Percentiles rank a stretch among this genome's conserved stretches.
Conservation (phyloP, 805 yeast species). For the Starmerella stellata region DNA sequence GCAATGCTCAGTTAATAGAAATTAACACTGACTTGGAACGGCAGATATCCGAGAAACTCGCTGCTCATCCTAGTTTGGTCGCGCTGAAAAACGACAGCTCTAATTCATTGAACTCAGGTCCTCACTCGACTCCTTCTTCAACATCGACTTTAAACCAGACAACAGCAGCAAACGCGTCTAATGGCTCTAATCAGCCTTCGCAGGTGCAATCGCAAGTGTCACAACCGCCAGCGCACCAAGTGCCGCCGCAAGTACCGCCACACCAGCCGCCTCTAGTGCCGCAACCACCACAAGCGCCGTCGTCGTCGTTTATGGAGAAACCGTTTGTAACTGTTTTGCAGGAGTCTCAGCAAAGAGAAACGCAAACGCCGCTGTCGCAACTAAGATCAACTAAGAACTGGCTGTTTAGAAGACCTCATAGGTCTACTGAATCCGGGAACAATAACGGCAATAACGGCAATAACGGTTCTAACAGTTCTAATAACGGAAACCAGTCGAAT, state of each 20-base stretch:
- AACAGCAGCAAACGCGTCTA: too few relatives aligned
- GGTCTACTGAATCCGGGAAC: conserved; percentile 1
- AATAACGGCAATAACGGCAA: not conserved
- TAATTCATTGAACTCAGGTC: too few relatives aligned
- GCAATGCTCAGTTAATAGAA: conserved; percentile 24
- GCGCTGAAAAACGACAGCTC: too few relatives aligned
- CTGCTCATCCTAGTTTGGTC: conserved; percentile 7
- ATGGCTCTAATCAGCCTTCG: too few relatives aligned
- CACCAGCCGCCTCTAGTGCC: not conserved
- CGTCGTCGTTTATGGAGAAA: not conserved
- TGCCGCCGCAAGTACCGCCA: conserved; percentile 6
- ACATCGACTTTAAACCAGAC: too few relatives aligned
- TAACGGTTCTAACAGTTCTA: too few relatives aligned
- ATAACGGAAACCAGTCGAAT: too few relatives aligned
- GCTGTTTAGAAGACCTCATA: conserved; percentile 10
- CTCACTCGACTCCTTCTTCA: too few relatives aligned
- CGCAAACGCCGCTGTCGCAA: conserved; percentile 3
- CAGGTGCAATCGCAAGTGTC: too few relatives aligned
- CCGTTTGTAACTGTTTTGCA: conserved; percentile 9
- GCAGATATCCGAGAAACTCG: conserved; percentile 23
- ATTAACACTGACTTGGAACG: conserved; percentile 24
- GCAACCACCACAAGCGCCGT: not conserved
- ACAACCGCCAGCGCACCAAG: too few relatives aligned
- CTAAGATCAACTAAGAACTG: conserved; percentile 11
- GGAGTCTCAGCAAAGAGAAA: not conserved